Percentiles rank a stretch among this genome's conserved stretches.
Evolutionary conservation across 2,329 filamentous ascomycete species (phyloP).

Genomic region (Colletotrichum liaoningense): DNA sequence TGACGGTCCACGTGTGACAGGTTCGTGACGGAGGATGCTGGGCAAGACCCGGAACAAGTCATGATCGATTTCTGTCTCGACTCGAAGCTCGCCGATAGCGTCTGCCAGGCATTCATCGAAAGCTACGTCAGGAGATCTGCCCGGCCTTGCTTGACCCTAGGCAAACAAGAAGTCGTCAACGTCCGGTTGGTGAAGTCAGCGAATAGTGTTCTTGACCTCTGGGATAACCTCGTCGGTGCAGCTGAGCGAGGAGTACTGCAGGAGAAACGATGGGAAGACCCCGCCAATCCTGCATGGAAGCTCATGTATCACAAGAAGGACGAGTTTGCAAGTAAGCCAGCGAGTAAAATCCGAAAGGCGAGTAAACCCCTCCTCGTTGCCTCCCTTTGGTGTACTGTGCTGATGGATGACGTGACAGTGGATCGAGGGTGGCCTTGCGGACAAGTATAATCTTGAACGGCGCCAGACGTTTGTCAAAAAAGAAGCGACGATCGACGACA

Average conservation of each 20-base stretch:
- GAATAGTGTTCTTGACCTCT: conserved; percentile 6
- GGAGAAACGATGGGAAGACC: background rate
- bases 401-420: background rate
- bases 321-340: background rate
- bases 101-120: background rate
- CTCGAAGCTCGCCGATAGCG: background rate
- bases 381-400: background rate
- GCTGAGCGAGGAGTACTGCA: background rate
- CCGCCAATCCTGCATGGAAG: background rate
- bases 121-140: background rate
- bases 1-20: background rate
- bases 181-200: background rate
- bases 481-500: conserved; percentile 1
- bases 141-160: background rate
- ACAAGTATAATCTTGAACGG: conserved; percentile 14
- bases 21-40: background rate
- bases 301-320: conserved; percentile 14
- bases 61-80: background rate
- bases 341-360: background rate
- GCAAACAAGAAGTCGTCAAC: background rate
- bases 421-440: background rate
- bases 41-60: background rate
- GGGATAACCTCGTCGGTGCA: background rate
- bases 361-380: background rate
- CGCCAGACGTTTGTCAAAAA: conserved; percentile 2